These are phyloP conservation scores for Mucor velutinosus DNA, from an alignment of 371 early-diverging fungal genomes.

Conservation along the genomic window DNA sequence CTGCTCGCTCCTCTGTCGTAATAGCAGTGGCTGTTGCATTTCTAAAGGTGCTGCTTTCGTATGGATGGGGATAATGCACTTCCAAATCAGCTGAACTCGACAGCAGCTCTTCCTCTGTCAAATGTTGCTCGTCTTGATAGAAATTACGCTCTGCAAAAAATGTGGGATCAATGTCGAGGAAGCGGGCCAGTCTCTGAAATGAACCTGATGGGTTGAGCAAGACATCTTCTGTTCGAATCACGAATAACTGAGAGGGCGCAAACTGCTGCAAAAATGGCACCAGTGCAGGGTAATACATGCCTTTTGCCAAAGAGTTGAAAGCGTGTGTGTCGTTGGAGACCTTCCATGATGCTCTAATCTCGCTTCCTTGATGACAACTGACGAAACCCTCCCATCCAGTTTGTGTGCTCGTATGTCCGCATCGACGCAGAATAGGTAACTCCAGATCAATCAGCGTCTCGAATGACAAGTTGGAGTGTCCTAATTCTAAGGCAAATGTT, in stretches of 20 bases:
- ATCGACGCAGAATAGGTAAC: constrained; percentile 39
- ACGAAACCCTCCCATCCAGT: constrained; percentile 48
- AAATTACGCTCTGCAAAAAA: constrained; percentile 33
- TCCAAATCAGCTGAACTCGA: neutral
- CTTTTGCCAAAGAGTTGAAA: constrained; percentile 39
- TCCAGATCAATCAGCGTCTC: constrained; percentile 41
- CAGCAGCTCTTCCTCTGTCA: constrained; percentile 21
- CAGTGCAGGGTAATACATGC: constrained; percentile 43
- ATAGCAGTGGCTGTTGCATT: neutral
- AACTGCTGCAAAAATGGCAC: constrained; percentile 41
- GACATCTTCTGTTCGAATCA: constrained; percentile 43
- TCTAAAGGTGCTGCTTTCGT: neutral
- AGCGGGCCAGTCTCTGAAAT: constrained; percentile 35
- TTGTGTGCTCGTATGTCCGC: constrained; percentile 43
- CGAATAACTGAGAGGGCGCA: constrained; percentile 41
- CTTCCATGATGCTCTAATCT: constrained; percentile 34
- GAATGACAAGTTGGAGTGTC: constrained; percentile 26
- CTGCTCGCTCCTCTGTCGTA: neutral
- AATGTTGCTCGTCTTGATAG: constrained; percentile 19
- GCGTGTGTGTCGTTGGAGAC: constrained; percentile 19
- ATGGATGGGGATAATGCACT: neutral
- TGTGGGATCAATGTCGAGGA: constrained; percentile 35
- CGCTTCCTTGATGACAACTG: constrained; percentile 42
- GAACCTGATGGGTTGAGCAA: constrained; percentile 25
- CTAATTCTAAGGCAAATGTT: neutral